Percentiles rank a stretch among this genome's conserved stretches.
Conservation (phyloP, 108 stramenopile species). For the Pelagomonas calceolata region DNA sequence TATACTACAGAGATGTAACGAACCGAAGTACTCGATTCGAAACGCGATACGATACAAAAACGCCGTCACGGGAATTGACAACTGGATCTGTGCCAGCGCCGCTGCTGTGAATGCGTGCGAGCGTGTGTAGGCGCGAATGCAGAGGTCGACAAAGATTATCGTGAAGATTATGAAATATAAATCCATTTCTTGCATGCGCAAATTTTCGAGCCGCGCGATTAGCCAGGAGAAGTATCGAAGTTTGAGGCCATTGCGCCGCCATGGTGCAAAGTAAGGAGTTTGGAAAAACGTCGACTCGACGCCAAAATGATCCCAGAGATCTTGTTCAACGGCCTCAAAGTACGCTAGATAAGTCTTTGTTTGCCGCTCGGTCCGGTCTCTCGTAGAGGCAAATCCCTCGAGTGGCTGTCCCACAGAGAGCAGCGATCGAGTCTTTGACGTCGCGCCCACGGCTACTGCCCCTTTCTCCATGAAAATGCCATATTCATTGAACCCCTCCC, state of each 20-base stretch:
- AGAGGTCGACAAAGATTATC: conserved; percentile 9
- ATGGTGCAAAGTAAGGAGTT: background rate
- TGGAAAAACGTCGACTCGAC: background rate
- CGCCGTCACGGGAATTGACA: background rate
- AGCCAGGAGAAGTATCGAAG: background rate
- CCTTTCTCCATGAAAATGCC: conserved; percentile 11
- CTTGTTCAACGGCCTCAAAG: conserved; percentile 6
- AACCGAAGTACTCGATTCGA: conserved; percentile 10
- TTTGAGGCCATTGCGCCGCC: conserved; percentile 9
- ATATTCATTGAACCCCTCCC: background rate
- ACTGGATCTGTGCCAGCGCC: conserved; percentile 9
- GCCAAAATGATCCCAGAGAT: conserved; percentile 3
- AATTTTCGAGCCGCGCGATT: background rate
- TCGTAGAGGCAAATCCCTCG: conserved; percentile 11
- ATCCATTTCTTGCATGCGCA: conserved; percentile 4
- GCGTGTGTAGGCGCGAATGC: conserved; percentile 9
- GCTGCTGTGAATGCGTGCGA: conserved; percentile 2
- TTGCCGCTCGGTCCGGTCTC: conserved; percentile 5
- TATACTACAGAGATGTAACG: conserved; percentile 6
- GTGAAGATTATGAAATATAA: conserved; percentile 9
- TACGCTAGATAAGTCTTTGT: background rate
- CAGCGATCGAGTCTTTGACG: conserved; percentile 2
- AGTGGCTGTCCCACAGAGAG: conserved; percentile 8
- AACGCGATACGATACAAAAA: conserved; percentile 7
- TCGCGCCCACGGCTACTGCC: background rate